phyloP scores from a whole-genome alignment of 306 rosid genomes.

The Prunus mume region DNA sequence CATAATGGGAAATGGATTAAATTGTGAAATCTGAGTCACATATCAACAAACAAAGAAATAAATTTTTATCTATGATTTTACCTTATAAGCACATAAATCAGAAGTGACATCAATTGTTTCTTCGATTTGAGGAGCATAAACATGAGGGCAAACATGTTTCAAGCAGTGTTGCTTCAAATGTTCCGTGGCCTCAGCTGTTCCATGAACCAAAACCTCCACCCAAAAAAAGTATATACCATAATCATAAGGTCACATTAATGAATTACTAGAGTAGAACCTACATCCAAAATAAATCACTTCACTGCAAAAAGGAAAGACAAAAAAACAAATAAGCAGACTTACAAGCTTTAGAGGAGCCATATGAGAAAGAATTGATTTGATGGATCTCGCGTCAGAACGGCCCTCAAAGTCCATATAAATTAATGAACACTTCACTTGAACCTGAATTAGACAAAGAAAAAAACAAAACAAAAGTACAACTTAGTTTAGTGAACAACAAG shows the following conservation, averaged over 20 bases:
- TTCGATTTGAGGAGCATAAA: slow-evolving; percentile 92
- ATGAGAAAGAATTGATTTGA: slow-evolving; percentile 89
- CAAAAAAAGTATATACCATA: neutral
- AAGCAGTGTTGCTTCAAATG: slow-evolving; percentile 93
- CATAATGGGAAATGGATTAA: slow-evolving; percentile 19
- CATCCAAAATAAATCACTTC: too few species aligned
- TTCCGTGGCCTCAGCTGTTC: slow-evolving; percentile 97
- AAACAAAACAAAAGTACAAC: neutral
- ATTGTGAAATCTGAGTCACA: slow-evolving; percentile 2
- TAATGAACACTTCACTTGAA: slow-evolving; percentile 74
- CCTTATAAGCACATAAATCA: slow-evolving; percentile 96
- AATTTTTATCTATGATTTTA: slow-evolving; percentile 19
- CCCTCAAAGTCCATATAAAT: slow-evolving; percentile 96
- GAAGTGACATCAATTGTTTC: slow-evolving; percentile 95
- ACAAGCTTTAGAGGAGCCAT: slow-evolving; percentile 97
- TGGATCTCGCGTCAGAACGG: slow-evolving; percentile 92
- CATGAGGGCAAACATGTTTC: slow-evolving; percentile 79
- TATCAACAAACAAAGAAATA: slow-evolving; percentile 9
- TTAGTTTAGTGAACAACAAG: neutral
- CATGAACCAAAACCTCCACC: slow-evolving; percentile 90
- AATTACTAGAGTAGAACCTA: neutral
- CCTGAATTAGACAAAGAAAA: slow-evolving; percentile 44
- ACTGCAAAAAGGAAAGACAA: neutral
- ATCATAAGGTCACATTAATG: neutral
- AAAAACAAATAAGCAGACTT: slow-evolving; percentile 6